Conservation (phyloP, 495 filamentous ascomycete species). For the Neurospora sp. region DNA sequence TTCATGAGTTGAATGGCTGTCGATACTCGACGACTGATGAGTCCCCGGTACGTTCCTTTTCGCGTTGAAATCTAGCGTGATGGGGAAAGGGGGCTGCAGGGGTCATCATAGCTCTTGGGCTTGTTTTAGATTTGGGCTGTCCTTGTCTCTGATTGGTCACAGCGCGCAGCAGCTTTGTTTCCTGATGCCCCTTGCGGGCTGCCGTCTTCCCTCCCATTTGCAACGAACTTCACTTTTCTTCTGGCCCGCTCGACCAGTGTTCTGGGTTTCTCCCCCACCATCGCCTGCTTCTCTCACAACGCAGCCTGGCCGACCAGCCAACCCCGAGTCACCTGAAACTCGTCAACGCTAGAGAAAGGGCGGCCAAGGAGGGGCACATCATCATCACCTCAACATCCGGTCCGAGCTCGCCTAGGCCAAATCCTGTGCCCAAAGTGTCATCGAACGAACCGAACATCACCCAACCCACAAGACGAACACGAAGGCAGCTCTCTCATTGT, state of each 20-base stretch:
- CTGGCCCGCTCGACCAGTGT: not conserved
- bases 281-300: not conserved
- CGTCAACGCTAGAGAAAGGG: slow-evolving; percentile 16
- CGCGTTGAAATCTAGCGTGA: not conserved
- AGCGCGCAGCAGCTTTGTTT: not conserved
- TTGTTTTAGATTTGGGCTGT: not conserved
- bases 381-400: slow-evolving; percentile 5
- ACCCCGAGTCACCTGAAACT: slow-evolving; percentile 21
- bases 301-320: not conserved
- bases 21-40: not conserved
- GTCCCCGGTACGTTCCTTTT: not conserved
- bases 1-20: not conserved
- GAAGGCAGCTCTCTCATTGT: not conserved
- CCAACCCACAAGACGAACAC: not conserved
- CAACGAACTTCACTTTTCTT: not conserved
- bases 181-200: not conserved
- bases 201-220: not conserved
- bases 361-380: slow-evolving; percentile 13
- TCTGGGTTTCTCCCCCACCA: not conserved
- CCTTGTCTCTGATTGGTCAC: not conserved
- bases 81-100: not conserved
- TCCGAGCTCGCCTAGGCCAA: not conserved
- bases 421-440: not conserved
- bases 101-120: not conserved
- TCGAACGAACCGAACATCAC: not conserved